phyloP scores from a whole-genome alignment of 129 eudicot genomes.

The Solidago caesia region DNA sequence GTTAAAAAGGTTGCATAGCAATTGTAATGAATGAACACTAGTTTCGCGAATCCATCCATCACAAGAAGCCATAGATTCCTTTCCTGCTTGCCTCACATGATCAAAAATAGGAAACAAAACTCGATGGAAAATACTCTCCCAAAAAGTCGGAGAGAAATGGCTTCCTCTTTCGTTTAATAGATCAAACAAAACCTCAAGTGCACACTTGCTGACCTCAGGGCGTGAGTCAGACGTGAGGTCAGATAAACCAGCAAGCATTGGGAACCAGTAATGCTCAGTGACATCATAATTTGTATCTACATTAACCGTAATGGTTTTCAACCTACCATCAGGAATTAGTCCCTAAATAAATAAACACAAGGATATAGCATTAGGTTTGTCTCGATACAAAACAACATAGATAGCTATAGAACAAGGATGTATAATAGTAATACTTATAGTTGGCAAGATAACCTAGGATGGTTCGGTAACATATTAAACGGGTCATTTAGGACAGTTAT shows the following conservation, averaged over 20 bases:
- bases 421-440: neutral
- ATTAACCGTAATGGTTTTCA: slow-evolving; percentile 53
- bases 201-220: slow-evolving; percentile 83
- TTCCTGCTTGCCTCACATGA: slow-evolving; percentile 75
- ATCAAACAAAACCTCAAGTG: slow-evolving; percentile 96
- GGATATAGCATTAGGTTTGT: neutral
- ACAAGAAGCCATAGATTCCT: slow-evolving; percentile 52
- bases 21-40: slow-evolving; percentile 78
- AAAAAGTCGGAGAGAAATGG: slow-evolving; percentile 77
- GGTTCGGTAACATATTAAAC: neutral
- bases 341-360: slow-evolving; percentile 48
- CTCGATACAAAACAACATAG: neutral
- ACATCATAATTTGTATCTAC: slow-evolving; percentile 58
- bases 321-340: slow-evolving; percentile 75
- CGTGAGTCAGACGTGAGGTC: slow-evolving; percentile 88
- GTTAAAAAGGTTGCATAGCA: slow-evolving; percentile 84
- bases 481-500: neutral
- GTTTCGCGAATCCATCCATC: slow-evolving; percentile 84
- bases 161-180: slow-evolving; percentile 86
- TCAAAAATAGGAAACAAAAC: slow-evolving; percentile 93
- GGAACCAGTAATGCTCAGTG: slow-evolving; percentile 96
- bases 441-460: neutral
- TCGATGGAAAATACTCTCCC: slow-evolving; percentile 83
- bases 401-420: neutral
- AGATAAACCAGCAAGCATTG: slow-evolving; percentile 95